Base-by-base conservation (phyloP, 768 basidiomycete genomes). In the Naganishia antarctica region DNA sequence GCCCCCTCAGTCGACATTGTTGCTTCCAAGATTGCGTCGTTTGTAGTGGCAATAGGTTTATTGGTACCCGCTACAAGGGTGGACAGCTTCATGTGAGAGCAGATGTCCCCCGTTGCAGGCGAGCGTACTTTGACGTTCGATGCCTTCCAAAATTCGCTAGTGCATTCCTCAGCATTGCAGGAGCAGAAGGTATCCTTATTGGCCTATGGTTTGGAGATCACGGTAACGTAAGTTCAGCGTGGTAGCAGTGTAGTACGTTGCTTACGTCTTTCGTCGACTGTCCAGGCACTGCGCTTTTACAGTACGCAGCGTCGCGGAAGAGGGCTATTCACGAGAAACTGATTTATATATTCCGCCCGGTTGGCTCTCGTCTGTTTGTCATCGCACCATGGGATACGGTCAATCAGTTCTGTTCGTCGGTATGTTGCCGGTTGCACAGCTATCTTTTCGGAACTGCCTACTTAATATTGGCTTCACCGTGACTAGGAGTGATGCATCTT, bases 121-220 rank as follows among this genome's bases (percentile, higher is more conserved):
- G 16, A 40, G 37, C 37, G 16, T 40, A 40, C 16, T 16, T 40
- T 7, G 37, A 40, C 37, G 16, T 40, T 16, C 37, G 37, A 16
- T 16, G 13, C 28, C 37, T 26, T 48, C 26, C 1, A 11, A n/a
- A n/a, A n/a, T 76, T 31, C 16, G 21, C 16, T 18, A 96, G 92
- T 65, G 94, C 92, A 26, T 91, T 93, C 70, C 65, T 88, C 11
- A 82, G 94, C 44, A 92, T 90, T 25, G 70, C 89, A 25, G 75
- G 85, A 11, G 93, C 90, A 70, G 91, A 96, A 76, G 91, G 84
- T 9, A 79, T 96, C 25, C 81, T 97, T 49, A 83, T 97, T 63
- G 92, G 90, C 0, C 89, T 97, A 69, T 96, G 93, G 92, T 96
- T 94, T 75, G 85, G 92, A 46, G 90, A 87, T 73, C 93, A 97